Percentiles rank a stretch among this genome's conserved stretches.
These are phyloP conservation scores for Naematelia aurantialba DNA, from an alignment of 768 basidiomycete genomes.

Conservation along the genomic window DNA sequence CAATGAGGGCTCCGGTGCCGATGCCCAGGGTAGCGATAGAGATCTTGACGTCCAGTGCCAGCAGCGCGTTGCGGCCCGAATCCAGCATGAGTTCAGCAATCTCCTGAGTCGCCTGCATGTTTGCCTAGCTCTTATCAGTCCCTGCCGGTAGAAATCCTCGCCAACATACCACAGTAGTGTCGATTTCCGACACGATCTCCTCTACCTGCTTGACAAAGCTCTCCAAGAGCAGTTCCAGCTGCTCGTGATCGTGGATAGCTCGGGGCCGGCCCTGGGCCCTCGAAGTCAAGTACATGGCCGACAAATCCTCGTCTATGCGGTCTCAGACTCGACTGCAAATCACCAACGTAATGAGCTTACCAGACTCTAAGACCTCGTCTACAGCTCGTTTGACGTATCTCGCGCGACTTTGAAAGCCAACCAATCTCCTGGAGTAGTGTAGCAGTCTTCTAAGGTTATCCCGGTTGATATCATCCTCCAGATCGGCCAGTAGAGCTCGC, in stretches of 20 bases:
- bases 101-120: conserved; percentile 96
- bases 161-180: conserved; percentile 68
- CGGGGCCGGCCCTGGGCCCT: conserved; percentile 65
- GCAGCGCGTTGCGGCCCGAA: conserved; percentile 85
- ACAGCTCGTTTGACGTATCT: conserved; percentile 84
- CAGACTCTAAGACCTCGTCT: conserved; percentile 86
- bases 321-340: neutral
- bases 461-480: conserved; percentile 92
- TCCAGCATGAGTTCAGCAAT: conserved; percentile 95
- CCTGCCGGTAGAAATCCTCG: neutral
- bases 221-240: conserved; percentile 87
- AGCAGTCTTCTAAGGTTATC: conserved; percentile 88
- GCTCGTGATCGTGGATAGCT: conserved; percentile 77
- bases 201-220: conserved; percentile 94
- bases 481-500: conserved; percentile 80
- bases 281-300: conserved; percentile 91
- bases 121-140: conserved; percentile 59
- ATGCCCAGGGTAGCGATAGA: conserved; percentile 94
- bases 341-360: conserved; percentile 50
- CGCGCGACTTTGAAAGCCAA: conserved; percentile 86
- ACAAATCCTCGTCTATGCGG: conserved; percentile 78
- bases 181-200: conserved; percentile 90
- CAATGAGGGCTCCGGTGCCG: conserved; percentile 81
- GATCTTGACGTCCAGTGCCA: conserved; percentile 89
- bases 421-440: conserved; percentile 83